Evolutionary conservation across 2,329 filamentous ascomycete species (phyloP).

Genomic region (Fusarium paranaense): DNA sequence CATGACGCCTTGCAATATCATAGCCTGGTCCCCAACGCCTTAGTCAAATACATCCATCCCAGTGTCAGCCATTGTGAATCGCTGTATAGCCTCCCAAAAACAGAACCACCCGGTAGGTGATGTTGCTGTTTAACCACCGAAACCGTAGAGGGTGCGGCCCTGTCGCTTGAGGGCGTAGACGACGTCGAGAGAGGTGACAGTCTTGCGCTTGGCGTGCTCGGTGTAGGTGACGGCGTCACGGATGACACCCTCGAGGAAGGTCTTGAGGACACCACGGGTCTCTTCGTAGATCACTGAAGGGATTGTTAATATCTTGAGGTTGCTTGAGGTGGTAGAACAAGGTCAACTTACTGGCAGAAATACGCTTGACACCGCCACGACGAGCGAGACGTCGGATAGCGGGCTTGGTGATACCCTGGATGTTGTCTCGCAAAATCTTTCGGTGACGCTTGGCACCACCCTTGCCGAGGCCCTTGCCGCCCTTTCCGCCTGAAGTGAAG

Average conservation of each 20-base stretch:
- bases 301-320: slow-evolving; percentile 22
- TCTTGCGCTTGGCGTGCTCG: slow-evolving; percentile 85
- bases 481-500: slow-evolving; percentile 80
- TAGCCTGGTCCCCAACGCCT: slow-evolving; percentile 49
- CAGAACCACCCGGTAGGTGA: slow-evolving; percentile 21
- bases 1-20: slow-evolving; percentile 50
- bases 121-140: slow-evolving; percentile 76
- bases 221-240: slow-evolving; percentile 83
- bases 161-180: slow-evolving; percentile 77
- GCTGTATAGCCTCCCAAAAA: slow-evolving; percentile 29
- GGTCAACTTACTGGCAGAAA: slow-evolving; percentile 82
- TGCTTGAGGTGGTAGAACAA: slow-evolving; percentile 23
- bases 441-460: slow-evolving; percentile 98
- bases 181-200: slow-evolving; percentile 76
- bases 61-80: slow-evolving; percentile 22
- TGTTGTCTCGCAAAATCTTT: slow-evolving; percentile 99
- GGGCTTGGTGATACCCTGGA: slow-evolving; percentile 99
- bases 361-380: slow-evolving; percentile 99
- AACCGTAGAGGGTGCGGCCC: slow-evolving; percentile 85
- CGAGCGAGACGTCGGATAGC: slow-evolving; percentile 98
- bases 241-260: slow-evolving; percentile 81
- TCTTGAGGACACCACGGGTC: slow-evolving; percentile 82
- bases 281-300: slow-evolving; percentile 78
- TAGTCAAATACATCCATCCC: slow-evolving; percentile 43
- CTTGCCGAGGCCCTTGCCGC: slow-evolving; percentile 98